Conservation (phyloP, 2,329 filamentous ascomycete genomes). For the Aspergillus terreus region DNA sequence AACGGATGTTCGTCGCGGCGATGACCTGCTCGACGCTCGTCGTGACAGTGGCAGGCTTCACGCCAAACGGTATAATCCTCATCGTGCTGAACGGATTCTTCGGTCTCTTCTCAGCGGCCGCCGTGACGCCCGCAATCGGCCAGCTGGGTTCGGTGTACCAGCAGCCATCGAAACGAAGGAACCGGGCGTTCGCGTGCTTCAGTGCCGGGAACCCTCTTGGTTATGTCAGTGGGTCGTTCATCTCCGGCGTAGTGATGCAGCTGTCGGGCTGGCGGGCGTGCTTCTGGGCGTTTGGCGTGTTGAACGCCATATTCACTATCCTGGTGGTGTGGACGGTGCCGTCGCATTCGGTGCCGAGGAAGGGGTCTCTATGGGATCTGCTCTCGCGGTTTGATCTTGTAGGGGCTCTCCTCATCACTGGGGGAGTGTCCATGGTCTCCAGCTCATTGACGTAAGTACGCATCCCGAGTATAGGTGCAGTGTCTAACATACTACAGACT, state of each 20-base stretch:
- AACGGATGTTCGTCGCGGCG: conserved; percentile 56
- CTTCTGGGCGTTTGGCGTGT: conserved; percentile 60
- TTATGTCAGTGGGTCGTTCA: conserved; percentile 56
- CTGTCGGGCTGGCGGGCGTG: conserved; percentile 62
- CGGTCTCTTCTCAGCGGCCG: conserved; percentile 61
- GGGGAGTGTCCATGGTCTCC: conserved; percentile 64
- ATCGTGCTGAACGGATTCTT: conserved; percentile 62
- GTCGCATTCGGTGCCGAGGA: not conserved
- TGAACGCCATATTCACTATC: conserved; percentile 62
- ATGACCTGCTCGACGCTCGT: conserved; percentile 58
- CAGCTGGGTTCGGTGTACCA: conserved; percentile 62
- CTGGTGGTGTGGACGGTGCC: conserved; percentile 48
- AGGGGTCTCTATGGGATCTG: not conserved
- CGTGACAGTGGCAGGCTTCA: conserved; percentile 57
- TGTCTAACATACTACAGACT: conserved; percentile 27
- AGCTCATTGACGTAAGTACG: conserved; percentile 48
- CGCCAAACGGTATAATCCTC: conserved; percentile 55
- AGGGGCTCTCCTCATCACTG: conserved; percentile 58
- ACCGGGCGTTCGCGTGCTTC: conserved; percentile 62
- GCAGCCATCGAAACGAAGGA: conserved; percentile 60
- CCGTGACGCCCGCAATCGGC: conserved; percentile 62
- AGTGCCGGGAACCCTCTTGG: conserved; percentile 56
- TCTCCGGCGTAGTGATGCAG: conserved; percentile 59
- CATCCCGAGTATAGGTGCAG: not conserved
- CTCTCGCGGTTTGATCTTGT: conserved; percentile 52